Base-by-base conservation (phyloP, 176 grass and related monocot genomes). In the Poa pratensis region DNA sequence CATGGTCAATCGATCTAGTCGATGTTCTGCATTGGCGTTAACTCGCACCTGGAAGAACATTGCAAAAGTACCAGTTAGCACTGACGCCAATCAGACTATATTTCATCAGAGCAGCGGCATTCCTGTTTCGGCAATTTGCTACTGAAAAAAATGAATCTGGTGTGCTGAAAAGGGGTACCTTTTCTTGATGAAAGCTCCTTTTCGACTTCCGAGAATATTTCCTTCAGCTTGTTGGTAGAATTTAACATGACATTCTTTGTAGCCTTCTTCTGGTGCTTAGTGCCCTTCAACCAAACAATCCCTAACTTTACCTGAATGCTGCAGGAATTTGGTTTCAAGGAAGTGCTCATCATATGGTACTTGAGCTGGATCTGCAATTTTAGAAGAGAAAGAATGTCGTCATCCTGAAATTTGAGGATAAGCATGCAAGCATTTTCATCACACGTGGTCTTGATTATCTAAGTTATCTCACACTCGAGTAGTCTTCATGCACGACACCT, bases 241-340 rank as follows among this genome's bases (percentile, higher is more conserved):
- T 90, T 93, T 3, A 81, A 83, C 46, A 92, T 80, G 64, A 93
- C 81, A 83, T 90, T 94, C 82, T 95, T 95, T 71, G 86, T 69
- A 32, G 91, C 83, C 81, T 89, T 98, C 80, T 91, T 98, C 69
- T 89, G 89, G 64, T 92, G 86, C 46, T 87, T 98, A 69, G 89
- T 81, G 17, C 83, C 88, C 79, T 98, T 98, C 71, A 98, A 70
- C 96, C 93, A 98, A 48, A 70, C 89, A 81, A 98, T 91, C 69
- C 96, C 93, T 57, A 92, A 65, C 51, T 63, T 84, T 7, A 90
- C 96, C 80, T 95, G 90, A 51, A 98, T 75, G 23, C 77, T 89
- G 83, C 89, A 94, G 81, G 89, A 83, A 79, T 83, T 94, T 22
- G 76, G 78, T 87, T 86, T 95, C 32, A 89, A 77, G 16, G 73